Evolutionary conservation across 2,329 filamentous ascomycete species (phyloP).

Genomic region (Didymella sp.): DNA sequence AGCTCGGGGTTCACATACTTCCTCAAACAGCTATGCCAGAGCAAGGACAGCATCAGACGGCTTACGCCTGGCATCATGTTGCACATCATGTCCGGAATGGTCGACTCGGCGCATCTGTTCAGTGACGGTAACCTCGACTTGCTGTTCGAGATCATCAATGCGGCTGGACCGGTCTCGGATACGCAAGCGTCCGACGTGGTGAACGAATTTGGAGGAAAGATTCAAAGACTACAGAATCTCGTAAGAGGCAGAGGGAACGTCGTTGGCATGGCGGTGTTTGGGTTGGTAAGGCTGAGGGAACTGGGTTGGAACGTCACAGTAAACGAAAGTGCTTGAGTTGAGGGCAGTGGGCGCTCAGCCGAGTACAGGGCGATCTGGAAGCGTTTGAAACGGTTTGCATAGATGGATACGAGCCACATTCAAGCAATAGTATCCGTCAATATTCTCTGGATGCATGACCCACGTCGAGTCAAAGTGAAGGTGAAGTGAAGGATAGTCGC

Average conservation of each 20-base stretch:
- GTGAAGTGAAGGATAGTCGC: background rate
- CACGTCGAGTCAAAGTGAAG: background rate
- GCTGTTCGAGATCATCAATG: slow-evolving; percentile 4
- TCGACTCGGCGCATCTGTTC: background rate
- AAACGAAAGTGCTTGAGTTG: background rate
- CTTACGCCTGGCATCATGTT: slow-evolving; percentile 2
- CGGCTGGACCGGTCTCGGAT: slow-evolving; percentile 10
- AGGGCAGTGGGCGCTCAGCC: no score
- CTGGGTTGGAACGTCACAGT: background rate
- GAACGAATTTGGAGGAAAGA: background rate
- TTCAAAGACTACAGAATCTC: background rate
- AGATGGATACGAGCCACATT: no score
- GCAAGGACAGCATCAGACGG: background rate
- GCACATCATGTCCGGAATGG: slow-evolving; percentile 3
- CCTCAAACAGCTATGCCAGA: slow-evolving; percentile 4
- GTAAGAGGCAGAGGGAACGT: background rate
- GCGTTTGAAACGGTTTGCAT: no score
- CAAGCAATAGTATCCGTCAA: no score
- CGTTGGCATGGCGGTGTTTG: background rate
- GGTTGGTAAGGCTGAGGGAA: slow-evolving; percentile 1
- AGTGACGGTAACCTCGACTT: slow-evolving; percentile 6
- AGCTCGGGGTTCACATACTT: slow-evolving; percentile 9
- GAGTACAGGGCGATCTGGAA: no score
- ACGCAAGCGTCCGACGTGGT: background rate
- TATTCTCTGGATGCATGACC: no score